Evolutionary conservation across 2,329 filamentous ascomycete genomes (phyloP), one percentile per base, ranked within the genome.

Genomic region (Epichloe coenophiala): DNA sequence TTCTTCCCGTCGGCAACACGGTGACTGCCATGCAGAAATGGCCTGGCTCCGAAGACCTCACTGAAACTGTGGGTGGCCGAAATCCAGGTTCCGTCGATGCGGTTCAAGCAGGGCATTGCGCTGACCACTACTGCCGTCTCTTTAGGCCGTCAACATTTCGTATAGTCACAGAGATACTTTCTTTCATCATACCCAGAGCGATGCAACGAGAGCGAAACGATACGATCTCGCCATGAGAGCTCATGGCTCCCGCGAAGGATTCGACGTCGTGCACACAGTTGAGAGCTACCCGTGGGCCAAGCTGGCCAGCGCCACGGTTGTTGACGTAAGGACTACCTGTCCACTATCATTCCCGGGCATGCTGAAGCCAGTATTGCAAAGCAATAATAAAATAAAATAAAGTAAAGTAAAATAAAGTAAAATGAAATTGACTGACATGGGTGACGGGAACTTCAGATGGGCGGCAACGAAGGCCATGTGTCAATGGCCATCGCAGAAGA

Each of bases 11-110:
- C 4, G 58, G 58, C 13, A 61, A 62, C 47, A 61, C 62, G 3
- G 59, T 66, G 3, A 57, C 60, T 1, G 65, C 66, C 4, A 60
- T 68, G 59, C 57, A 61, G 42, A 64, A 57, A 50, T 69, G 66
- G 65, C 66, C 66, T 0, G 58, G 51, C 15, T 66, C 61, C n/a
- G 53, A 64, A 35, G 65, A 69, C 40, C 56, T 61, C 0, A 65
- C 58, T 11, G 57, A 69, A 54, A 67, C 67, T 5, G 56, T 54
- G 49, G 4, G 50, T 45, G 4, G 37, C 27, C 27, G 9, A 31
- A 31, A 31, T 31, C 21, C 21, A 21, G 27, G 27, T 11, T 31
- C 27, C 27, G 27, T 31, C 27, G 27, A 31, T 11, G 27, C 27
- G 27, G 27, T 31, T 31, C 1, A 4, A 31, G 27, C 27, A 31